phyloP scores from a whole-genome alignment of 1,284 basidiomycete species.

The Ustilago bromivora region DNA sequence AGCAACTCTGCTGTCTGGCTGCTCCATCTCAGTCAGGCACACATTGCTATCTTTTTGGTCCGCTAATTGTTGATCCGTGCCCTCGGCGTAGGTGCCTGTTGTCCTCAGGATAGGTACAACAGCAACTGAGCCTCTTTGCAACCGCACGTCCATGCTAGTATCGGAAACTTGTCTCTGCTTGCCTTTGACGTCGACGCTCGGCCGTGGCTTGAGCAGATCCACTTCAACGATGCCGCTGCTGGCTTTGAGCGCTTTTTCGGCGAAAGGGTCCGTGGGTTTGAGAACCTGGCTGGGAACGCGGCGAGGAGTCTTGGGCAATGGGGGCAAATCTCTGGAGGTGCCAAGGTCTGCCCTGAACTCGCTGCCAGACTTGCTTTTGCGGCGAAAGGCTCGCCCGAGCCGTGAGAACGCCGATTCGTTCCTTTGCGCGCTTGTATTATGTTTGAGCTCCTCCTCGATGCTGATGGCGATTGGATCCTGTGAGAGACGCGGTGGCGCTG shows the following conservation, averaged over 20 bases:
- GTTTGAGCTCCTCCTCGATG: conserved; percentile 39
- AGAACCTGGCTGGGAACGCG: conserved; percentile 19
- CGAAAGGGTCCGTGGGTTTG: conserved; percentile 29
- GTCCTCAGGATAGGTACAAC: not conserved
- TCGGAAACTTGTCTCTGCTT: conserved; percentile 8
- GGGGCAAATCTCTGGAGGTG: not conserved
- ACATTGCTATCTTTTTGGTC: not conserved
- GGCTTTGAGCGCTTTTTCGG: conserved; percentile 29
- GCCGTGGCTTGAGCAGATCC: not conserved
- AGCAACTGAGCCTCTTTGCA: not conserved
- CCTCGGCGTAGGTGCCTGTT: not conserved
- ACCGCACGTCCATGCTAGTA: not conserved
- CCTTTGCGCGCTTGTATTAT: conserved; percentile 9
- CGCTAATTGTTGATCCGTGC: not conserved
- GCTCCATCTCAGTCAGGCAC: not conserved
- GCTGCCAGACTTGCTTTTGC: conserved; percentile 48
- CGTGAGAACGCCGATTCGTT: conserved; percentile 42
- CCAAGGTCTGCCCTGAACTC: conserved; percentile 29
- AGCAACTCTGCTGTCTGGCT: not conserved
- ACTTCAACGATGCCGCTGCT: conserved; percentile 23
- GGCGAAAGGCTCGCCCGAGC: conserved; percentile 45
- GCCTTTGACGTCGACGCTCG: conserved; percentile 18
- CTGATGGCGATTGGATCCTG: conserved; percentile 45
- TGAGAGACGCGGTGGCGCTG: conserved; percentile 35
- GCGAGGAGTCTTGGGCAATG: conserved; percentile 23